Conservation (phyloP, 495 filamentous ascomycete genomes). For the Clohesyomyces aquaticus region DNA sequence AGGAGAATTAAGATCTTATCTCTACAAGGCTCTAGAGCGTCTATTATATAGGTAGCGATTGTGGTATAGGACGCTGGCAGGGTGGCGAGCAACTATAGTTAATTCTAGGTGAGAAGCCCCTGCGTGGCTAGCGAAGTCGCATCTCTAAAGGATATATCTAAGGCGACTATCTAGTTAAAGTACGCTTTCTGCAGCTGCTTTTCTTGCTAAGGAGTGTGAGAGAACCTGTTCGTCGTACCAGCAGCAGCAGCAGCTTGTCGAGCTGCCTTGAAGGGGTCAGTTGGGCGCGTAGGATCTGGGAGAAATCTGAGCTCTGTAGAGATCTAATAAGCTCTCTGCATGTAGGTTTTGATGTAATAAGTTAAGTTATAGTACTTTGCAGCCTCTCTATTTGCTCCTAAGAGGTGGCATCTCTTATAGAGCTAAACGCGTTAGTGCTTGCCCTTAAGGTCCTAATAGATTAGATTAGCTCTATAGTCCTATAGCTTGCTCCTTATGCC, state of each 20-base stretch:
- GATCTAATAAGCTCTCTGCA: not conserved
- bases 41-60: not conserved
- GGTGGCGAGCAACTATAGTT: not conserved
- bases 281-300: not conserved
- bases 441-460: not conserved
- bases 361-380: conserved; percentile 1
- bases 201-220: not conserved
- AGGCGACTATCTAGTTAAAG: not conserved
- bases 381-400: not conserved
- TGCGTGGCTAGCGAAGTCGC: not conserved
- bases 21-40: not conserved
- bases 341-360: conserved; percentile 1
- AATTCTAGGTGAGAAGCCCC: conserved; percentile 5
- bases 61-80: not conserved
- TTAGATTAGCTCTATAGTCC: not conserved
- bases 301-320: not conserved
- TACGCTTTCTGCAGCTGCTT: not conserved
- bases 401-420: not conserved
- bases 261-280: conserved; percentile 1
- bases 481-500: not conserved
- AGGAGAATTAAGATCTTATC: not conserved
- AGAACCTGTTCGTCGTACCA: not conserved
- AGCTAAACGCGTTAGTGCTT: not conserved
- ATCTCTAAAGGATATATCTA: not conserved
- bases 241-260: too few species aligned